Conservation (phyloP, 805 yeast genomes). For the Danielozyma ontarioensis region DNA sequence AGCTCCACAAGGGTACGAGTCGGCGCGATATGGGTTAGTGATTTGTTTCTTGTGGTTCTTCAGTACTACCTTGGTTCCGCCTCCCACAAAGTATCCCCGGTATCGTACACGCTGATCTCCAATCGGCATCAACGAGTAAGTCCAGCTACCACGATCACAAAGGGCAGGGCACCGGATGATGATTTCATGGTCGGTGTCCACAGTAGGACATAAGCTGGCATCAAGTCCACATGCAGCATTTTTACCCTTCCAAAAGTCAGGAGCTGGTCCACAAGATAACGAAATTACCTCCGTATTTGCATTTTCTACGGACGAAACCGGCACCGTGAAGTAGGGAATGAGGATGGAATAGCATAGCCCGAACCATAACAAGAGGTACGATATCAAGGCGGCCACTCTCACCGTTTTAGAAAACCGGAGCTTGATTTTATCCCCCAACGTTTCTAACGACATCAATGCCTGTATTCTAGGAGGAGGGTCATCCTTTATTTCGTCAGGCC, state of each 20-base stretch:
- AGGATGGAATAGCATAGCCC: conserved; percentile 32
- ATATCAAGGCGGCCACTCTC: conserved; percentile 23
- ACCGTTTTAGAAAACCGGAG: conserved; percentile 18
- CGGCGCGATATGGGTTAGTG: conserved; percentile 73
- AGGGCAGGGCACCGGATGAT: conserved; percentile 80
- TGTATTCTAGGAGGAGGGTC: conserved; percentile 38
- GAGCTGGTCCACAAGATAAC: conserved; percentile 44
- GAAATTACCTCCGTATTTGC: conserved; percentile 27
- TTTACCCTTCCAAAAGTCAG: conserved; percentile 66
- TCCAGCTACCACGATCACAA: conserved; percentile 74
- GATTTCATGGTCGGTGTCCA: conserved; percentile 36
- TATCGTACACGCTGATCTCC: conserved; percentile 68
- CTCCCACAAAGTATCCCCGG: conserved; percentile 71
- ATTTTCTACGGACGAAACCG: conserved; percentile 21
- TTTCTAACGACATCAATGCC: conserved; percentile 30
- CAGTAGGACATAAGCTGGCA: conserved; percentile 54
- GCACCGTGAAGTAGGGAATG: conserved; percentile 41
- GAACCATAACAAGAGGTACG: conserved; percentile 46
- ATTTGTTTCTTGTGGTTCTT: conserved; percentile 18
- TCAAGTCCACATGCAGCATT: conserved; percentile 72
- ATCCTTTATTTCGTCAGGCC: conserved; percentile 48
- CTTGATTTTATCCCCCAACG: conserved; percentile 36
- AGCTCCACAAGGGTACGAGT: conserved; percentile 85
- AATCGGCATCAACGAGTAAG: conserved; percentile 68
- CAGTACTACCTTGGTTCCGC: conserved; percentile 40